Conservation (phyloP, 768 basidiomycete species). For the Lentinula raphanica region DNA sequence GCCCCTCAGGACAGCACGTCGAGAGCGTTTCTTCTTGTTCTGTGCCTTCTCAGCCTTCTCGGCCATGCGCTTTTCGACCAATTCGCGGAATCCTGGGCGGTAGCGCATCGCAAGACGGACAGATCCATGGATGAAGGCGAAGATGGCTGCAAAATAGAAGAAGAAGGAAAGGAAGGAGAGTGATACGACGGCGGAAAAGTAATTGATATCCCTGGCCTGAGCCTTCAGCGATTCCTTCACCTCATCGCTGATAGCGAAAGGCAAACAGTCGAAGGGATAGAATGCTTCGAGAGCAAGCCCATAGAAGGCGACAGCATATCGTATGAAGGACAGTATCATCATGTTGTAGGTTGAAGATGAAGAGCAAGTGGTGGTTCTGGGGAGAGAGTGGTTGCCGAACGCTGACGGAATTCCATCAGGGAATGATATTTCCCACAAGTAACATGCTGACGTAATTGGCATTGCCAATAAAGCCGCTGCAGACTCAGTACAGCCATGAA, state of each 20-base stretch:
- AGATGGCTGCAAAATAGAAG: neutral
- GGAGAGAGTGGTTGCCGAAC: no score
- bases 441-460: no score
- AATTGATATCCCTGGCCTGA: neutral
- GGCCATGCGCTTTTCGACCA: neutral
- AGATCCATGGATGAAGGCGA: neutral
- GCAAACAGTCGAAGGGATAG: constrained; percentile 1
- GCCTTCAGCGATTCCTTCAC: neutral
- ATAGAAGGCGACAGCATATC: neutral
- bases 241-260: neutral
- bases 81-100: neutral
- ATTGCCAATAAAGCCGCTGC: no score
- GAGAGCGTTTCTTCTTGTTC: neutral
- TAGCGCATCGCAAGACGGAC: neutral
- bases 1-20: neutral
- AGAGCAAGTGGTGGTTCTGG: no score
- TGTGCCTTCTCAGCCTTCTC: neutral
- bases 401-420: no score
- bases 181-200: neutral
- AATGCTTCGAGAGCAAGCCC: neutral
- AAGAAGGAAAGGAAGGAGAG: neutral
- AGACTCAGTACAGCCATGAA: no score
- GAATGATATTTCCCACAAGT: no score
- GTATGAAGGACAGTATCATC: neutral
- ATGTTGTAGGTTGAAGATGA: neutral